These are phyloP conservation scores for Lipomyces orientalis DNA, from an alignment of 805 yeast genomes.

Conservation along the genomic window DNA sequence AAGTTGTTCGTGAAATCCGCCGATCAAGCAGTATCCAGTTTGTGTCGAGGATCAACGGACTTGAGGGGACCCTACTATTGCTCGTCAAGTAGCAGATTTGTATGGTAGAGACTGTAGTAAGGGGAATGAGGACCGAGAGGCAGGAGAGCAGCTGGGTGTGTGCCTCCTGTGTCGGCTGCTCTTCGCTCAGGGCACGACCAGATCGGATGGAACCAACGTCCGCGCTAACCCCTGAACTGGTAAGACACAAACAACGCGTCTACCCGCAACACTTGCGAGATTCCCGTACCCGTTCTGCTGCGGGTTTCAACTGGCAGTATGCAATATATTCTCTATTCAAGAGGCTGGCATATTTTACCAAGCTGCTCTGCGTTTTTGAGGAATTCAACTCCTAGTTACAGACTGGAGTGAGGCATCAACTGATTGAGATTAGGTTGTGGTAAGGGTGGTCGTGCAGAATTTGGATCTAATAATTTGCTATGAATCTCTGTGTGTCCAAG, in stretches of 20 bases:
- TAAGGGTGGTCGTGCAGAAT: background rate
- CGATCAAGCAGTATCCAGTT: background rate
- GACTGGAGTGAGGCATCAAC: background rate
- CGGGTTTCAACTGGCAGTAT: background rate
- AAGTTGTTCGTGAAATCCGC: background rate
- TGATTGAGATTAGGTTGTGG: background rate
- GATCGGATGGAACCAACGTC: background rate
- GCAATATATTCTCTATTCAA: background rate
- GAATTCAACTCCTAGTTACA: background rate
- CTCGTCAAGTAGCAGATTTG: background rate
- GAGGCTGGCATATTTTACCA: background rate
- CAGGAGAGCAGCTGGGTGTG: background rate
- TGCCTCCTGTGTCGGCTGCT: no score
- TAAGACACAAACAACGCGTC: conserved; percentile 3
- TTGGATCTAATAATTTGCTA: background rate
- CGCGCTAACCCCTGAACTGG: conserved; percentile 1
- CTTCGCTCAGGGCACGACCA: background rate
- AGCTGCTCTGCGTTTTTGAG: background rate
- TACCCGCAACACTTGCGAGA: background rate
- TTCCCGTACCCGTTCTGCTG: background rate
- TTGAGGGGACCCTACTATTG: background rate
- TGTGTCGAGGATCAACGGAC: background rate
- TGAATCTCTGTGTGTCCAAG: no score
- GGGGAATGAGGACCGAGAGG: background rate
- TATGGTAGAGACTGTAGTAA: background rate